Conservation (phyloP, 768 basidiomycete genomes). For the Leccinum ochraceum region DNA sequence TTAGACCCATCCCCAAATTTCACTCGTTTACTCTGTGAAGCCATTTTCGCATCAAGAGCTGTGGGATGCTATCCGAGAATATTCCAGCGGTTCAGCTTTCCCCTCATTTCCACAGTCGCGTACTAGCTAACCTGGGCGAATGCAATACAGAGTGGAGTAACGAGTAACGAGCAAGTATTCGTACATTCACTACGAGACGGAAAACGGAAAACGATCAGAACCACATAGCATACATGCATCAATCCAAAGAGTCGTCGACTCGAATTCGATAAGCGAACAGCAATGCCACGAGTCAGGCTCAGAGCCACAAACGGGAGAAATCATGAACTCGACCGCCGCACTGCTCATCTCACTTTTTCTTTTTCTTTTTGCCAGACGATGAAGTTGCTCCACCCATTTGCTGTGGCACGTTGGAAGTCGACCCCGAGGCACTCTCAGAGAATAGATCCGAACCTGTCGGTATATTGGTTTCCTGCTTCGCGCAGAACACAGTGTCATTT, state of each 20-base stretch:
- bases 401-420: no score
- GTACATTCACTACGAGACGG: neutral
- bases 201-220: neutral
- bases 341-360: no score
- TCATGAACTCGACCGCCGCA: neutral
- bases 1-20: no score
- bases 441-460: no score
- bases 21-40: no score
- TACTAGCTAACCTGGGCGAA: neutral
- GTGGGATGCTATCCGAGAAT: no score
- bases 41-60: no score
- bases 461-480: neutral
- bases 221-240: neutral
- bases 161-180: neutral
- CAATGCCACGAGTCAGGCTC: neutral
- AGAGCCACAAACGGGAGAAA: neutral
- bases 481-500: neutral
- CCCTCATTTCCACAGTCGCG: no score
- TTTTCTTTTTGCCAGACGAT: no score
- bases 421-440: no score
- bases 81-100: no score
- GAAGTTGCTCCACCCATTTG: no score
- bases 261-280: neutral
- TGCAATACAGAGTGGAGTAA: neutral
- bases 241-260: neutral